Percentiles rank a stretch among this genome's conserved stretches.
Evolutionary conservation across 768 basidiomycete species (phyloP).

Genomic region (Collybiopsis confluens): DNA sequence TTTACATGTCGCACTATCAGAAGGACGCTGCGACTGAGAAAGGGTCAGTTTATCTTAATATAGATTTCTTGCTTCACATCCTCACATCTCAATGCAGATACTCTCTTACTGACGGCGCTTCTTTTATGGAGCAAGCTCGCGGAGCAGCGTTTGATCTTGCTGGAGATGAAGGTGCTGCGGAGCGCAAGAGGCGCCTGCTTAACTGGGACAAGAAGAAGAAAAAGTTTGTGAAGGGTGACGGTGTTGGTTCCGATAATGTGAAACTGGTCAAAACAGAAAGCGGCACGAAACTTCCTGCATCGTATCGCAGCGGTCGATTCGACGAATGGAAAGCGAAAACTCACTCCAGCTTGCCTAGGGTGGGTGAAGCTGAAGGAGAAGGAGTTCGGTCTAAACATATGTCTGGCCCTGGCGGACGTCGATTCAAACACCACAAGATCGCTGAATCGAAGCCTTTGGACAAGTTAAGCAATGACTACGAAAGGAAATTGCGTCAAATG

Average conservation of each 20-base stretch:
- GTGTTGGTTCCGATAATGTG: slow-evolving; percentile 85
- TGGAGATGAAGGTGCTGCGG: slow-evolving; percentile 66
- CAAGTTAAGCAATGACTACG: slow-evolving; percentile 67
- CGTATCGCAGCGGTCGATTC: slow-evolving; percentile 89
- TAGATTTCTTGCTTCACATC: neutral
- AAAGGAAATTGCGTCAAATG: slow-evolving; percentile 61
- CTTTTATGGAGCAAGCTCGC: slow-evolving; percentile 81
- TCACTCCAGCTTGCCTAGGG: slow-evolving; percentile 64
- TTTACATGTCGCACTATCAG: slow-evolving; percentile 91
- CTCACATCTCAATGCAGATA: slow-evolving; percentile 49
- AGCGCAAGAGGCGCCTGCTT: slow-evolving; percentile 58
- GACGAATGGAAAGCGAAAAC: slow-evolving; percentile 91
- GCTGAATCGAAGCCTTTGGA: slow-evolving; percentile 71
- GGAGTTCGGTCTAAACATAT: slow-evolving; percentile 22
- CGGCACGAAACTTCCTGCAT: slow-evolving; percentile 85
- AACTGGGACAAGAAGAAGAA: slow-evolving; percentile 98
- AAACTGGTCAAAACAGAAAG: slow-evolving; percentile 93
- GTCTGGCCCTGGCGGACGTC: slow-evolving; percentile 47
- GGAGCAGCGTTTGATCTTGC: slow-evolving; percentile 78
- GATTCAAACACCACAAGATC: slow-evolving; percentile 71
- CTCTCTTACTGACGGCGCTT: slow-evolving; percentile 82
- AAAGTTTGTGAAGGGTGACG: slow-evolving; percentile 84
- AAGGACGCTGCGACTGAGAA: slow-evolving; percentile 84
- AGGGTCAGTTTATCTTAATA: slow-evolving; percentile 51
- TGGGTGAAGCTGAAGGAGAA: slow-evolving; percentile 77